A percentile compares a stretch with the other conserved stretches of the same genome.
Evolutionary conservation across 768 basidiomycete species (phyloP).

Genomic region (Jaapia argillacea): DNA sequence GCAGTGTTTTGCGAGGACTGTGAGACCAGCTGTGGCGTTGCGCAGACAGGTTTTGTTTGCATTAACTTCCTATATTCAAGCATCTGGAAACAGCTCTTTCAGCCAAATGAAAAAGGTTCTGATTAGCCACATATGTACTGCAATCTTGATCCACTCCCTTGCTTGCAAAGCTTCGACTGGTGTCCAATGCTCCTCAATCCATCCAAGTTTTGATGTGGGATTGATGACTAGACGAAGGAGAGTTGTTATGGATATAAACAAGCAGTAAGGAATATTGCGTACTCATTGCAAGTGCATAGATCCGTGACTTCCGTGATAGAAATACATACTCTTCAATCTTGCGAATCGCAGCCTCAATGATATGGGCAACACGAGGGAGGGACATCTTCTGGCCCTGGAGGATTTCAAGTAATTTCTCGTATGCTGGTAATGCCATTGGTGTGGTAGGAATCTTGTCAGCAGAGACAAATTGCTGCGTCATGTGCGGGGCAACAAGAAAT

Average conservation of each 20-base stretch:
- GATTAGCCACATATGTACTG: neutral
- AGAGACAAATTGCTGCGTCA: constrained; percentile 17
- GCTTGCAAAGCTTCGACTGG: neutral
- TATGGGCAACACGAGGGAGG: constrained; percentile 1
- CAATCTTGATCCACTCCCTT: constrained; percentile 2
- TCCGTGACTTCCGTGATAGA: neutral
- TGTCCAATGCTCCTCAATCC: constrained; percentile 3
- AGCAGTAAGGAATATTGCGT: neutral
- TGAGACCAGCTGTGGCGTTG: neutral
- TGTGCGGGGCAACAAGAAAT: constrained; percentile 15
- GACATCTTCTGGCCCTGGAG: neutral
- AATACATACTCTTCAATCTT: constrained; percentile 7
- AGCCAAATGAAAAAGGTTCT: neutral
- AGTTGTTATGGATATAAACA: neutral
- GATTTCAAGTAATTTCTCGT: neutral
- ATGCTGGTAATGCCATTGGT: constrained; percentile 3
- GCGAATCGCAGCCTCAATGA: constrained; percentile 2
- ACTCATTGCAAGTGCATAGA: constrained; percentile 8
- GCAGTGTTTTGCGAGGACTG: neutral
- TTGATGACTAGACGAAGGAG: constrained; percentile 3
- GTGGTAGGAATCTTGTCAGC: constrained; percentile 18
- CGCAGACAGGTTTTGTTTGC: neutral
- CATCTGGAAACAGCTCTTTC: neutral
- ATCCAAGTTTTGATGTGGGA: constrained; percentile 4
- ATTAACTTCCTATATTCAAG: neutral